These are phyloP conservation scores for Ambrosia artemisiifolia DNA, from an alignment of 129 eudicot genomes.

Conservation along the genomic window DNA sequence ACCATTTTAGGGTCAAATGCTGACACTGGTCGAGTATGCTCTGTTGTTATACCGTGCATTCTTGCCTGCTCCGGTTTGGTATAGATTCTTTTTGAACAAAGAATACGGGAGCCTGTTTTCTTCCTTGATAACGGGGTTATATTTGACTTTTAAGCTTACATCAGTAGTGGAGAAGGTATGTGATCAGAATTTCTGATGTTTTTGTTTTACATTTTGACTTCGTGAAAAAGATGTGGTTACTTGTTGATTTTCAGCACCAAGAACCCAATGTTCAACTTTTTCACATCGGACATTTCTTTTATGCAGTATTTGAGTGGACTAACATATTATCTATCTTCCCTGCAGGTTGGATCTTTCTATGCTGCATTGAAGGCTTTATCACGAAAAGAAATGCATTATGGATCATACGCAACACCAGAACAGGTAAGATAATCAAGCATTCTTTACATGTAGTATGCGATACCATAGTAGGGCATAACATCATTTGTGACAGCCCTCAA, in stretches of 20 bases:
- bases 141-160: constrained; percentile 58
- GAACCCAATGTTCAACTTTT: no score
- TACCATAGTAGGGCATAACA: neutral
- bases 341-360: constrained; percentile 50
- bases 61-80: constrained; percentile 69
- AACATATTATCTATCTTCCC: neutral
- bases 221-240: neutral
- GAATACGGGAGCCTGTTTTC: constrained; percentile 6
- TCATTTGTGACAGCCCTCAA: no score
- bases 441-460: no score
- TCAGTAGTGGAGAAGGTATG: constrained; percentile 58
- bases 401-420: constrained; percentile 56
- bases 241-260: no score
- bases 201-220: neutral
- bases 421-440: constrained; percentile 35
- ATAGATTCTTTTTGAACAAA: constrained; percentile 24
- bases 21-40: neutral
- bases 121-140: constrained; percentile 54
- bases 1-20: constrained; percentile 14
- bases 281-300: neutral
- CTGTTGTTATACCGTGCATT: constrained; percentile 56
- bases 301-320: neutral
- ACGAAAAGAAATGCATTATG: constrained; percentile 62
- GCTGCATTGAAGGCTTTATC: constrained; percentile 60
- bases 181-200: neutral